A percentile compares a stretch with the other conserved stretches of the same genome.
Evolutionary conservation across 306 rosid genomes (phyloP).

Genomic region (Biancaea sappan): DNA sequence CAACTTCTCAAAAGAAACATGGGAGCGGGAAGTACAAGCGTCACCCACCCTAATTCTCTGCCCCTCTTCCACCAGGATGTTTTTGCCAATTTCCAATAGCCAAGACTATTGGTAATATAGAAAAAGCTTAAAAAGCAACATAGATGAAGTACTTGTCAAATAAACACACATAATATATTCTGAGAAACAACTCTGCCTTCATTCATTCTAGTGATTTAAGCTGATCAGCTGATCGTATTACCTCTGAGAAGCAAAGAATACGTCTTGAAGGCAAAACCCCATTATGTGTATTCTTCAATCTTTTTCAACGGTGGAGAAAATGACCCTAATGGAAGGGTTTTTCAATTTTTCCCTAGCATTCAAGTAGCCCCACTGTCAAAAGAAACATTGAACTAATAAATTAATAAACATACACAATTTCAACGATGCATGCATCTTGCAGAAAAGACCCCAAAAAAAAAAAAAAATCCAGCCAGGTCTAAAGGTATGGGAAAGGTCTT

Average conservation of each 20-base stretch:
- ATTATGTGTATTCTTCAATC: slow-evolving; percentile 56
- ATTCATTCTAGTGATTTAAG: slow-evolving; percentile 15
- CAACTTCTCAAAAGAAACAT: neutral
- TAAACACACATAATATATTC: neutral
- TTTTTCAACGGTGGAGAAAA: slow-evolving; percentile 75
- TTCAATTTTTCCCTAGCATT: slow-evolving; percentile 64
- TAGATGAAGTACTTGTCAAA: neutral
- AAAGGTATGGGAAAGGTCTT: slow-evolving; percentile 14
- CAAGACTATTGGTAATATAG: neutral
- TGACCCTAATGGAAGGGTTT: slow-evolving; percentile 66
- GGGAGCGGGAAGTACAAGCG: neutral
- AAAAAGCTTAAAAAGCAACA: slow-evolving; percentile 2
- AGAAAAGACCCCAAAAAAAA: slow-evolving; percentile 27
- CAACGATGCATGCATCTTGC: slow-evolving; percentile 14
- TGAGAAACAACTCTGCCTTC: neutral
- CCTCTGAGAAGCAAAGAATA: slow-evolving; percentile 86
- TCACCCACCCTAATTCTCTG: neutral
- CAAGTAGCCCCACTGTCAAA: slow-evolving; percentile 86
- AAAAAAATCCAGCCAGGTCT: slow-evolving; percentile 21
- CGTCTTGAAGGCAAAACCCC: slow-evolving; percentile 71
- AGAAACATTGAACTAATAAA: slow-evolving; percentile 32
- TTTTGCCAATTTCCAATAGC: slow-evolving; percentile 10
- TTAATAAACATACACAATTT: slow-evolving; percentile 16
- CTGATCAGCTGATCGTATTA: slow-evolving; percentile 36
- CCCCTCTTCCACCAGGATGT: neutral